Conservation (phyloP, 2,329 filamentous ascomycete species). For the Mycosphaerella sp. region DNA sequence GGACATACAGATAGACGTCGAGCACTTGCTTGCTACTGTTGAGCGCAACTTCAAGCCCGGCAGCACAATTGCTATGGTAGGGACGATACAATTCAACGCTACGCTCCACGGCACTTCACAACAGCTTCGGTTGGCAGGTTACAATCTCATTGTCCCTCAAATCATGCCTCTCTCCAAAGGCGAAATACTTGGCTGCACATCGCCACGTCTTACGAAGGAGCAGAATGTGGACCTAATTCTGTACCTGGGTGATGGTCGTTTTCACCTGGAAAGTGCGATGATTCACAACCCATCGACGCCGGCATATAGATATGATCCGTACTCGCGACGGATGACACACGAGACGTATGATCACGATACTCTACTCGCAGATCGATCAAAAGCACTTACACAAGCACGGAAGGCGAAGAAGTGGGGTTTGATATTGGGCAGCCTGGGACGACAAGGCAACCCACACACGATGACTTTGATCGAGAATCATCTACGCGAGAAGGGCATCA, state of each 20-base stretch:
- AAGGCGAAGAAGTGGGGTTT: constrained; percentile 85
- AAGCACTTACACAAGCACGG: constrained; percentile 70
- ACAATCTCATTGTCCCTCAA: constrained; percentile 80
- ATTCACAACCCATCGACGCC: constrained; percentile 91
- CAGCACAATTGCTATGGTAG: constrained; percentile 86
- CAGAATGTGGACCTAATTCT: constrained; percentile 67
- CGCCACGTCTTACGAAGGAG: constrained; percentile 59
- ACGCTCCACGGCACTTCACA: constrained; percentile 82
- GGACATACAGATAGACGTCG: constrained; percentile 90
- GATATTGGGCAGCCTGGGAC: constrained; percentile 83
- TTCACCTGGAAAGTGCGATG: constrained; percentile 98
- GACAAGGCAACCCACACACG: constrained; percentile 93
- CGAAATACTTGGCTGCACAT: constrained; percentile 96
- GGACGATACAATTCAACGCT: constrained; percentile 98
- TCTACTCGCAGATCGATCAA: constrained; percentile 72
- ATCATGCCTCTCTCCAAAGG: constrained; percentile 89
- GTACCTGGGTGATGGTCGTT: constrained; percentile 86
- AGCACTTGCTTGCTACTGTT: constrained; percentile 78
- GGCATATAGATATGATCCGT: constrained; percentile 95
- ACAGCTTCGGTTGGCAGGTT: constrained; percentile 75
- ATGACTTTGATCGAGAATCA: constrained; percentile 78
- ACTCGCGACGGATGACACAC: constrained; percentile 82
- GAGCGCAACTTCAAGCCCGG: constrained; percentile 80
- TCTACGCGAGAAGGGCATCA: constrained; percentile 64
- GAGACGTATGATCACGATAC: constrained; percentile 90